A percentile compares a stretch with the other conserved stretches of the same genome.
phyloP scores from a whole-genome alignment of 257 asterid genomes.

The Gardenia jasminoides region DNA sequence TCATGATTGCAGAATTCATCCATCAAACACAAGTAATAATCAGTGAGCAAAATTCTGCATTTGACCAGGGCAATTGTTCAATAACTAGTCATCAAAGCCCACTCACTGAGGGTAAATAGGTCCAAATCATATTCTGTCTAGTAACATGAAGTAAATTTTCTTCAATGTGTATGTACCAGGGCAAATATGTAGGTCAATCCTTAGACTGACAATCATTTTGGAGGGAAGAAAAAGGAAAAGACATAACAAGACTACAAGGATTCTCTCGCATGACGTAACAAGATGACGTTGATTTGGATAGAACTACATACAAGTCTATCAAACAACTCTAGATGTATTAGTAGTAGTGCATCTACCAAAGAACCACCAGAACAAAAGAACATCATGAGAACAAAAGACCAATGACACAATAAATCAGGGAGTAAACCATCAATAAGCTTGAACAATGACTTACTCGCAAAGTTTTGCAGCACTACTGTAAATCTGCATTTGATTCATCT shows the following conservation, averaged over 20 bases:
- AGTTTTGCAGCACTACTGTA: constrained; percentile 70
- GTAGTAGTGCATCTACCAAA: neutral
- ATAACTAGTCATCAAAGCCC: neutral
- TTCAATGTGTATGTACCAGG: neutral
- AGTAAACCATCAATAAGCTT: constrained; percentile 9
- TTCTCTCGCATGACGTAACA: neutral
- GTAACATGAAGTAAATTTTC: neutral
- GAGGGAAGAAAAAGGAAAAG: neutral
- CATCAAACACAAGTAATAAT: neutral
- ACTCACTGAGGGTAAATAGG: neutral
- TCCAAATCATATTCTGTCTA: neutral
- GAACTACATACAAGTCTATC: neutral
- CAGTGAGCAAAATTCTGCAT: constrained; percentile 3
- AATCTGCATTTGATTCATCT: constrained; percentile 61
- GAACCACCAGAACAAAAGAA: neutral
- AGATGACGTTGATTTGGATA: neutral
- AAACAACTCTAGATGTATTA: neutral
- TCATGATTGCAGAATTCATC: neutral
- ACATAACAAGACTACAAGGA: neutral
- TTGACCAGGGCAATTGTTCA: neutral
- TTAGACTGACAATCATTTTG: neutral
- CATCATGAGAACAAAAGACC: neutral
- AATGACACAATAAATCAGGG: neutral
- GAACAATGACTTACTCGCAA: constrained; percentile 61
- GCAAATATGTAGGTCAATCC: neutral